Conservation (phyloP, 164 flowering plant genomes). For the Aristolochia californica region DNA sequence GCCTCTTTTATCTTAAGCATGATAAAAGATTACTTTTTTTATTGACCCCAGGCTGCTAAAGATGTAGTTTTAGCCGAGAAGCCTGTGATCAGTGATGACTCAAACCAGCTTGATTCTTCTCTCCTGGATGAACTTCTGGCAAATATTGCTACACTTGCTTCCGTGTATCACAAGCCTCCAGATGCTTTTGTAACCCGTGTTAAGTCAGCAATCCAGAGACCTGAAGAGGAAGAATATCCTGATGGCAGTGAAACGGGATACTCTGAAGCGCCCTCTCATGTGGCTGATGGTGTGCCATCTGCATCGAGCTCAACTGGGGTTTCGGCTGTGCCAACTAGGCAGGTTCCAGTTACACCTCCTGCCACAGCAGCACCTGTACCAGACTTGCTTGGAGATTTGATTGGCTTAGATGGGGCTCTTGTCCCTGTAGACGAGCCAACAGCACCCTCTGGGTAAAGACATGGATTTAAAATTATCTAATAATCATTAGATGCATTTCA, state of each 20-base stretch:
- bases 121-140: conserved; percentile 97
- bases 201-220: conserved; percentile 58
- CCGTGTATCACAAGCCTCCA: conserved; percentile 97
- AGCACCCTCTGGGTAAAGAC: conserved; percentile 53
- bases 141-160: conserved; percentile 90
- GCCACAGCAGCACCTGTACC: conserved; percentile 61
- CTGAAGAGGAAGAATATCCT: conserved; percentile 89
- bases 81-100: conserved; percentile 96
- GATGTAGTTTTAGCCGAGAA: conserved; percentile 99
- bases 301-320: conserved; percentile 35
- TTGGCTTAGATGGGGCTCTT: conserved; percentile 76
- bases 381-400: conserved; percentile 89
- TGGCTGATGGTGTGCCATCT: conserved; percentile 43
- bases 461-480: not conserved
- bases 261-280: conserved; percentile 62
- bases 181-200: conserved; percentile 92
- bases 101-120: conserved; percentile 84
- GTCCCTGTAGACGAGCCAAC: conserved; percentile 78
- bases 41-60: conserved; percentile 72
- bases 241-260: conserved; percentile 71
- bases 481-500: not conserved
- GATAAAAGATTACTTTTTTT: conserved; percentile 14
- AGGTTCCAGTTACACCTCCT: conserved; percentile 25
- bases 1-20: too few species aligned
- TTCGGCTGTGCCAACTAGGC: conserved; percentile 28